phyloP scores from a whole-genome alignment of 164 flowering plant species.

The Liriodendron chinense region DNA sequence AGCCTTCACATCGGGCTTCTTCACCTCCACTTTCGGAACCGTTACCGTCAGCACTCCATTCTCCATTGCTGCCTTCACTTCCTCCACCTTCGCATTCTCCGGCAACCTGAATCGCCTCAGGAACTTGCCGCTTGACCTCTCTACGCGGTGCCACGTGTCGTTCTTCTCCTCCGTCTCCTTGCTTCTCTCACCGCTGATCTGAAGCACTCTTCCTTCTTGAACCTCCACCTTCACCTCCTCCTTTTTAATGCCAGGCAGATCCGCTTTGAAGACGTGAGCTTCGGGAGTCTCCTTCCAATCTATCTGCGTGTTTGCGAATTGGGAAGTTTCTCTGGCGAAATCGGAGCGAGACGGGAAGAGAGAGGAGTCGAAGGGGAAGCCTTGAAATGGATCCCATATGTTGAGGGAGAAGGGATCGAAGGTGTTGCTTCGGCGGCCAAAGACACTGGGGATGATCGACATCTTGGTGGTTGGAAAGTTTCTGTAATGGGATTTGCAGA shows the following conservation, averaged over 20 bases:
- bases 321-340: too few species aligned
- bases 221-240: slow-evolving; percentile 41
- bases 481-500: too few species aligned
- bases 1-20: slow-evolving; percentile 24
- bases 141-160: slow-evolving; percentile 31
- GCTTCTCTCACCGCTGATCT: slow-evolving; percentile 35
- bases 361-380: too few species aligned
- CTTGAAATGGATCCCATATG: too few species aligned
- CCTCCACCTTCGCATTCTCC: slow-evolving; percentile 33
- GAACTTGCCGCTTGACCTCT: slow-evolving; percentile 36
- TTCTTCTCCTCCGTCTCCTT: slow-evolving; percentile 33
- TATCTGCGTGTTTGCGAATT: slow-evolving; percentile 18
- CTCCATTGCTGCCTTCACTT: slow-evolving; percentile 32
- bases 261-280: slow-evolving; percentile 40
- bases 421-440: slow-evolving; percentile 10
- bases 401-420: slow-evolving; percentile 20
- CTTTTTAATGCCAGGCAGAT: slow-evolving; percentile 39
- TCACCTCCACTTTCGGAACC: slow-evolving; percentile 31
- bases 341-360: too few species aligned
- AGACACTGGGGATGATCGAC: slow-evolving; percentile 14
- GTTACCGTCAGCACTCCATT: slow-evolving; percentile 36
- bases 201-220: too few species aligned
- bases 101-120: slow-evolving; percentile 35
- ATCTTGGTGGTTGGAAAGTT: neutral
- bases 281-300: slow-evolving; percentile 46